Conservation (phyloP, 331 rosid genomes). For the Cucumis variabilis region DNA sequence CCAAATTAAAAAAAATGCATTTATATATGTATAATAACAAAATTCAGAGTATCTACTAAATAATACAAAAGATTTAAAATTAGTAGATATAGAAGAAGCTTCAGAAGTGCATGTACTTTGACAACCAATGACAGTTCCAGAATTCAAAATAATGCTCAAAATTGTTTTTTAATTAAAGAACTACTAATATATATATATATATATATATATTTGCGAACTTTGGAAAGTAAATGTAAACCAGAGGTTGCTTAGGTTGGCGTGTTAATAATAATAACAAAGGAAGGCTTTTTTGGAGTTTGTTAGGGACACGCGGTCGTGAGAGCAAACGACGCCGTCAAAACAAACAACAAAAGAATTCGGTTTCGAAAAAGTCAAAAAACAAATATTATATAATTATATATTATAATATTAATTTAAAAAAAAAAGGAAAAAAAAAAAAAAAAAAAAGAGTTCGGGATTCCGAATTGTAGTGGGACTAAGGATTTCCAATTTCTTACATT, state of each 20-base stretch:
- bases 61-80: too few relatives aligned
- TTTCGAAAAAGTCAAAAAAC: slow-evolving; percentile 17
- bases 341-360: slow-evolving; percentile 9
- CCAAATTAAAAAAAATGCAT: too few relatives aligned
- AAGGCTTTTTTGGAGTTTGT: not conserved
- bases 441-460: not conserved
- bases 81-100: too few relatives aligned
- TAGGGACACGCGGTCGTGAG: slow-evolving; percentile 17
- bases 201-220: not conserved
- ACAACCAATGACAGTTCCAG: too few relatives aligned
- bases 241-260: not conserved
- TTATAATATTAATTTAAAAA: not conserved
- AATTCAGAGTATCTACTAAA: too few relatives aligned
- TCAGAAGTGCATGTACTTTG: too few relatives aligned
- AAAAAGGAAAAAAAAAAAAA: too few relatives aligned
- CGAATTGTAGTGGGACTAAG: slow-evolving; percentile 18
- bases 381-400: not conserved
- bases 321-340: slow-evolving; percentile 25
- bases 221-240: not conserved
- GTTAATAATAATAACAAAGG: slow-evolving; percentile 16
- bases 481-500: slow-evolving; percentile 28
- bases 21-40: too few relatives aligned
- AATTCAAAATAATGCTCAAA: not conserved
- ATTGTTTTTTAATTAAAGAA: not conserved
- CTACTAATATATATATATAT: not conserved